Conservation (phyloP, 768 basidiomycete genomes). For the Xerocomus potaroensis region DNA sequence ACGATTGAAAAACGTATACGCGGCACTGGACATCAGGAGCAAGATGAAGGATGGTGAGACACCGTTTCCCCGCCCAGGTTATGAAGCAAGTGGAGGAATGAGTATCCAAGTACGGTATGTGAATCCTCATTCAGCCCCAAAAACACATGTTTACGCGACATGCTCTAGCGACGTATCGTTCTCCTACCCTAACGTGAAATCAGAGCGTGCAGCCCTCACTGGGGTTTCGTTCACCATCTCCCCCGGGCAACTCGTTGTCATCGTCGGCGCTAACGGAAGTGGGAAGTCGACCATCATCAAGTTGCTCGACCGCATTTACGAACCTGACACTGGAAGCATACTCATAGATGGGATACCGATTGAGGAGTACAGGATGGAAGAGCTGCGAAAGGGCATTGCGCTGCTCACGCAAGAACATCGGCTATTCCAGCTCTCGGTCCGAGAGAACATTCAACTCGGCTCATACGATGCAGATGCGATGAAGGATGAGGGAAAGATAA, state of each 20-base stretch:
- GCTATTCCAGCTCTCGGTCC: slow-evolving; percentile 35
- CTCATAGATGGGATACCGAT: slow-evolving; percentile 36
- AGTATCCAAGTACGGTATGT: slow-evolving; percentile 18
- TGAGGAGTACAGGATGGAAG: slow-evolving; percentile 26
- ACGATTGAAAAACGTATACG: slow-evolving; percentile 23
- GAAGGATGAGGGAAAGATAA: slow-evolving; percentile 12
- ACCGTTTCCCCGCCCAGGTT: slow-evolving; percentile 21
- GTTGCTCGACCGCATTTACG: slow-evolving; percentile 34
- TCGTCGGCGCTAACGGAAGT: slow-evolving; percentile 34
- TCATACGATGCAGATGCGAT: slow-evolving; percentile 9
- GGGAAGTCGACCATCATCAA: slow-evolving; percentile 38
- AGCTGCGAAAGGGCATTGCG: slow-evolving; percentile 37
- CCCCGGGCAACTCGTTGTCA: slow-evolving; percentile 31
- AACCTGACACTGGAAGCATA: slow-evolving; percentile 35
- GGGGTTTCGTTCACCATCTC: slow-evolving; percentile 28
- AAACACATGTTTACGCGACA: background rate
- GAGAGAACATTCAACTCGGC: slow-evolving; percentile 40
- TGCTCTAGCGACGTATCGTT: slow-evolving; percentile 47
- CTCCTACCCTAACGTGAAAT: slow-evolving; percentile 42
- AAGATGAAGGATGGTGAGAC: slow-evolving; percentile 25
- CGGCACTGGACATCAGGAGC: slow-evolving; percentile 16
- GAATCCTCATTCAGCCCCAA: no score
- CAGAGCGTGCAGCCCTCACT: slow-evolving; percentile 20
- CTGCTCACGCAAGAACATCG: slow-evolving; percentile 40
- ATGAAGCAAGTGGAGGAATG: slow-evolving; percentile 12